Evolutionary conservation across 257 asterid genomes (phyloP).

Genomic region (Marsdenia floribunda): DNA sequence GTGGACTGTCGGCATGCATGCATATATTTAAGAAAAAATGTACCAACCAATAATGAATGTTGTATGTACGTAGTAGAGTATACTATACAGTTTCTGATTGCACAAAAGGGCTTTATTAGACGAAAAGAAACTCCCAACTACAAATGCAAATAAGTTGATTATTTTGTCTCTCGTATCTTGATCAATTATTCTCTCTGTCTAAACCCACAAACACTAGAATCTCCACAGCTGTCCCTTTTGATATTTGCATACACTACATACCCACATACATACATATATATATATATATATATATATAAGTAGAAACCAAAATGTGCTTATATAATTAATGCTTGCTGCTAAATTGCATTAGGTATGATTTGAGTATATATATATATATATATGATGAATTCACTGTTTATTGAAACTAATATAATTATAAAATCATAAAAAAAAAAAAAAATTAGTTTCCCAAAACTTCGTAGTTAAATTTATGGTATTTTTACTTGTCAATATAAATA

Average conservation of each 20-base stretch:
- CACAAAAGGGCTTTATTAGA: background rate
- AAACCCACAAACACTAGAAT: conserved; percentile 8
- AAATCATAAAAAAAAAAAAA: too few species aligned
- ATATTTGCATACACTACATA: background rate
- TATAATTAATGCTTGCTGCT: background rate
- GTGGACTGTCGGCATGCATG: conserved; percentile 1
- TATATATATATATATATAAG: background rate
- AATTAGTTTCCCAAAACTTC: background rate
- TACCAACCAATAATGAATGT: conserved; percentile 1
- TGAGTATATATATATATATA: too few species aligned
- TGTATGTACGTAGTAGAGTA: too few species aligned
- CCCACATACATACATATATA: too few species aligned
- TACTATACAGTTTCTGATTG: background rate
- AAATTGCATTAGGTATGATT: background rate
- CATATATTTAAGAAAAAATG: background rate
- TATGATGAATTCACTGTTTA: background rate
- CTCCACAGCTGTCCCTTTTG: background rate
- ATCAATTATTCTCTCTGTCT: background rate
- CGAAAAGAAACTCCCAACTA: conserved; percentile 7
- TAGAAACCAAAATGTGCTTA: background rate
- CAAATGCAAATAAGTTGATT: background rate
- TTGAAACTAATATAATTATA: background rate
- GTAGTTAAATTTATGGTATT: too few species aligned
- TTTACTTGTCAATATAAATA: too few species aligned
- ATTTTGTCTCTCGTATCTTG: background rate